These are phyloP conservation scores for Anastatica hierochuntica DNA, from an alignment of 345 rosid species.

Conservation along the genomic window DNA sequence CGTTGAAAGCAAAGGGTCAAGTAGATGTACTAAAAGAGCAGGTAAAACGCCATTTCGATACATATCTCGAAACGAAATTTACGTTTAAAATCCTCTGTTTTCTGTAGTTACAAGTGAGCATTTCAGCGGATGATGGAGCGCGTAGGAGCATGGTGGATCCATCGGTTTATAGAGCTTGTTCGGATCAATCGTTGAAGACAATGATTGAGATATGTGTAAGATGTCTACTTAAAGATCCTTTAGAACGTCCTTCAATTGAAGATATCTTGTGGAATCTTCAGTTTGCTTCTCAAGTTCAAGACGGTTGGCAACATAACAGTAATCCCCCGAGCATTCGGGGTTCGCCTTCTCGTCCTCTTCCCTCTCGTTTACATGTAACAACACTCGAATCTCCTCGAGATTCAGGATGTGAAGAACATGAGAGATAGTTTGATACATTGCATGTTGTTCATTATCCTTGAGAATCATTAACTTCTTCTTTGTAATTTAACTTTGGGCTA, in stretches of 20 bases:
- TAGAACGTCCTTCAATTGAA: conserved; percentile 70
- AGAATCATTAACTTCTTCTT: no score
- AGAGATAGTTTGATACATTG: no score
- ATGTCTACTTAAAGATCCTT: conserved; percentile 53
- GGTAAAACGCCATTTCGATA: conserved; percentile 27
- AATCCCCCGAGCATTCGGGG: conserved; percentile 21
- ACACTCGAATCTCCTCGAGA: conserved; percentile 25
- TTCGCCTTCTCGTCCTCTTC: conserved; percentile 17
- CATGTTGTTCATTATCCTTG: no score
- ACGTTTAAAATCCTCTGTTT: neutral
- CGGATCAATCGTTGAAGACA: conserved; percentile 74
- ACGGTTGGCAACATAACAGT: conserved; percentile 29
- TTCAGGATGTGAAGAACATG: conserved; percentile 29
- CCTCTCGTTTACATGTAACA: conserved; percentile 23
- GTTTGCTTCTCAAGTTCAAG: conserved; percentile 80
- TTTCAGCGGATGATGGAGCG: conserved; percentile 37
- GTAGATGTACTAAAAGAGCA: conserved; percentile 44
- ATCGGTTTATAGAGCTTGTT: conserved; percentile 41
- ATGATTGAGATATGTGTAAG: conserved; percentile 67
- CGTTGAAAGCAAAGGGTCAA: conserved; percentile 42
- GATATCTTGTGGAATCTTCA: conserved; percentile 96
- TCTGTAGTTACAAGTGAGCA: conserved; percentile 49
- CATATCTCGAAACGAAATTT: neutral
- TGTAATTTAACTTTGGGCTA: no score
- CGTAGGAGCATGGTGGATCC: conserved; percentile 61